Conservation (phyloP, 352 stramenopile species). For the Poterioochromonas sp. region DNA sequence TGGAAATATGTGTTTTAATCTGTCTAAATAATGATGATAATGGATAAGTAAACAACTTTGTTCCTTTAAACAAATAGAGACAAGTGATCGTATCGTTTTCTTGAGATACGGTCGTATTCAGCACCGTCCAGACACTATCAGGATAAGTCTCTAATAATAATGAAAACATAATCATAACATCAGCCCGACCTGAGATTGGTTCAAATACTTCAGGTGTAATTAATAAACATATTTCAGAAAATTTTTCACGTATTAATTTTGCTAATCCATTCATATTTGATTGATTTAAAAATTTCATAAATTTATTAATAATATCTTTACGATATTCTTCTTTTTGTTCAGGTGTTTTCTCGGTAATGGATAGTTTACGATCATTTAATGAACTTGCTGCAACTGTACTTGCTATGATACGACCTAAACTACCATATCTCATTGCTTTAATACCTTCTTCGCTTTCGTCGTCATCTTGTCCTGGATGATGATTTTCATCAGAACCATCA, state of each 20-base stretch:
- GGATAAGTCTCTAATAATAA: neutral
- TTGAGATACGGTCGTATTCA: neutral
- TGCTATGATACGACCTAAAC: neutral
- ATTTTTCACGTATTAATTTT: neutral
- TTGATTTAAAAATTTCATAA: neutral
- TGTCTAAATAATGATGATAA: neutral
- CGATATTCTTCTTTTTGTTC: neutral
- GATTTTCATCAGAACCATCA: no score
- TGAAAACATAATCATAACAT: conserved; percentile 4
- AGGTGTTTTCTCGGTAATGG: neutral
- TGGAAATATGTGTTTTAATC: neutral
- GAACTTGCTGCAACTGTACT: neutral
- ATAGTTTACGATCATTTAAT: neutral
- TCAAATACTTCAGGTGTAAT: neutral
- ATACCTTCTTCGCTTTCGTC: neutral
- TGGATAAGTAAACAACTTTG: neutral
- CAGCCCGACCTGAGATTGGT: neutral
- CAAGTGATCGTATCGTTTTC: neutral
- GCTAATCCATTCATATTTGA: neutral
- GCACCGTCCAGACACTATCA: neutral
- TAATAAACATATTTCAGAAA: neutral
- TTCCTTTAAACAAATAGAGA: neutral
- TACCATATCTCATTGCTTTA: neutral
- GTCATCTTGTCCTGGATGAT: no score
- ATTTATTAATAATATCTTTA: neutral